These are phyloP conservation scores for Gossypium trilobum DNA, from an alignment of 441 rosid genomes.

Conservation along the genomic window DNA sequence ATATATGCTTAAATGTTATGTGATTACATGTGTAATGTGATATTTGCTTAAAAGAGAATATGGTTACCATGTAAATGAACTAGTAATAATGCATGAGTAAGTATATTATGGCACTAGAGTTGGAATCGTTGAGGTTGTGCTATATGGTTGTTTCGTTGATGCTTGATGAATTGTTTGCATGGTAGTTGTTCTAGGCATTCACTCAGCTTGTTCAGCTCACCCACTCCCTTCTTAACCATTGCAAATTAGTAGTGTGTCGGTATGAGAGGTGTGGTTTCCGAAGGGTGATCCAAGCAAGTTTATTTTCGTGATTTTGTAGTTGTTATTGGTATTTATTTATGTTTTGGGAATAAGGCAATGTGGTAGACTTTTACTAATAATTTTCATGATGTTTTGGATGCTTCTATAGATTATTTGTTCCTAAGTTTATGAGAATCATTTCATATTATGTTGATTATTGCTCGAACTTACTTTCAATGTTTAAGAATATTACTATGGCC, in stretches of 20 bases:
- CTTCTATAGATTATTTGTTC: neutral
- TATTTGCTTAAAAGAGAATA: neutral
- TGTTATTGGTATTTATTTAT: neutral
- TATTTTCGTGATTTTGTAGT: too few relatives aligned
- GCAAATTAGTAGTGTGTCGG: neutral
- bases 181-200: neutral
- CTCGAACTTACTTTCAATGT: neutral
- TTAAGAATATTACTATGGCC: neutral
- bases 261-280: neutral
- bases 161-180: neutral
- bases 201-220: neutral
- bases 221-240: neutral
- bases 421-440: neutral
- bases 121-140: neutral
- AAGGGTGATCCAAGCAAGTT: neutral
- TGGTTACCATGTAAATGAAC: neutral
- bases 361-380: neutral
- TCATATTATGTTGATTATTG: neutral
- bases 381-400: neutral
- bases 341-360: neutral
- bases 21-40: neutral
- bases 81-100: neutral
- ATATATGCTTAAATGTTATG: neutral
- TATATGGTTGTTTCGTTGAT: neutral
- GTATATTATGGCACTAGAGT: neutral